Conservation (phyloP, 352 stramenopile species). For the Pythium grandisporangium region DNA sequence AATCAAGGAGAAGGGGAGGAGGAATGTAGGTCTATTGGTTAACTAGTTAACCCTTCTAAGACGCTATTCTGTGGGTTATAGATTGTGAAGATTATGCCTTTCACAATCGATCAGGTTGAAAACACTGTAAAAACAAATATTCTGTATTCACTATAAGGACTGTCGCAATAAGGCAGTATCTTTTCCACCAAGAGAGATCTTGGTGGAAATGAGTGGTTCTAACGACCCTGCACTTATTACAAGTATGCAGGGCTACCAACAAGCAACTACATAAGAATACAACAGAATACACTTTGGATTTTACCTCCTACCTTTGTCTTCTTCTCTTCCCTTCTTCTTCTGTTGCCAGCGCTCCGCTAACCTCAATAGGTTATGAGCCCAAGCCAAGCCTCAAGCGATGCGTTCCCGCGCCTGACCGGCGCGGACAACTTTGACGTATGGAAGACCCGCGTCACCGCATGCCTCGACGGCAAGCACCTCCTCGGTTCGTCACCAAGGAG, state of each 20-base stretch:
- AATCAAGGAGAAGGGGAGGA: not conserved
- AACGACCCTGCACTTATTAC: too few species aligned
- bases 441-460: not conserved
- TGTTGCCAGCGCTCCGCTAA: too few species aligned
- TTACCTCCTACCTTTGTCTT: too few species aligned
- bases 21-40: constrained; percentile 7
- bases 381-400: not conserved
- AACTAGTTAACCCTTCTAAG: not conserved
- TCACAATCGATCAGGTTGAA: not conserved
- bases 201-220: too few species aligned
- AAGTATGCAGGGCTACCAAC: too few species aligned
- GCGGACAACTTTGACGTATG: not conserved
- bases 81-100: not conserved
- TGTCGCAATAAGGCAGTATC: too few species aligned
- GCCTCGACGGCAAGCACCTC: not conserved
- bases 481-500: not conserved
- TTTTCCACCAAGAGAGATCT: too few species aligned
- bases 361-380: constrained; percentile 1
- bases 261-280: too few species aligned
- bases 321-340: not conserved
- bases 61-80: not conserved
- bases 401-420: not conserved
- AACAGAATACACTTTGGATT: too few species aligned
- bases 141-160: too few species aligned
- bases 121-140: too few species aligned